Conservation (phyloP, 2,329 filamentous ascomycete species). For the Blastomyces emzantsi region DNA sequence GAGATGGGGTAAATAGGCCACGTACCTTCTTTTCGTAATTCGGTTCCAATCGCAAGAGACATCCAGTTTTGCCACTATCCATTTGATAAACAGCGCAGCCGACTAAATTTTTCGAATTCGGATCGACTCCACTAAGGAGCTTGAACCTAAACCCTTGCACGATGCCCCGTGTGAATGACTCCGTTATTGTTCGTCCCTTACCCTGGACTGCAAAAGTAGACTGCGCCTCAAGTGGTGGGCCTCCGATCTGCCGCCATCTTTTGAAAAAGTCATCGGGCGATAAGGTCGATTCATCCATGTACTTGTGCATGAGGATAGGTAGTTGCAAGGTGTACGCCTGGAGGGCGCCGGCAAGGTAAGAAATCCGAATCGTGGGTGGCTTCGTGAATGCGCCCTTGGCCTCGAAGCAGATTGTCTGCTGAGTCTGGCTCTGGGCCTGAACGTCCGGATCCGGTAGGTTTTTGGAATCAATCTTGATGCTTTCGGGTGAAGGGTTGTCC, state of each 20-base stretch:
- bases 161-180: conserved; percentile 59
- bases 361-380: conserved; percentile 84
- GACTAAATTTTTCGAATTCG: conserved; percentile 87
- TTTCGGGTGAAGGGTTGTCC: conserved; percentile 56
- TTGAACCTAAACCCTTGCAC: conserved; percentile 87
- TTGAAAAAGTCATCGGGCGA: conserved; percentile 95
- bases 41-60: conserved; percentile 84
- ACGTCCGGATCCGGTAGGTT: conserved; percentile 78
- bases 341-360: conserved; percentile 85
- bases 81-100: conserved; percentile 71
- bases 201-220: conserved; percentile 64
- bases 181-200: conserved; percentile 56
- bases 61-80: conserved; percentile 84
- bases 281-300: conserved; percentile 87
- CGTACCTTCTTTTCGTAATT: conserved; percentile 86
- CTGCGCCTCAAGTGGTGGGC: conserved; percentile 76
- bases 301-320: conserved; percentile 83
- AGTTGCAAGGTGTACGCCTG: conserved; percentile 89
- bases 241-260: conserved; percentile 97
- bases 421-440: conserved; percentile 63
- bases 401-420: conserved; percentile 94
- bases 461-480: conserved; percentile 80
- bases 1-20: conserved; percentile 12
- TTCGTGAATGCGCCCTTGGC: conserved; percentile 71
- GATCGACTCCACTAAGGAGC: conserved; percentile 74